A percentile compares a stretch with the other conserved stretches of the same genome.
phyloP scores from a whole-genome alignment of 139 green algal genomes.

The Coccomyxa sp. region DNA sequence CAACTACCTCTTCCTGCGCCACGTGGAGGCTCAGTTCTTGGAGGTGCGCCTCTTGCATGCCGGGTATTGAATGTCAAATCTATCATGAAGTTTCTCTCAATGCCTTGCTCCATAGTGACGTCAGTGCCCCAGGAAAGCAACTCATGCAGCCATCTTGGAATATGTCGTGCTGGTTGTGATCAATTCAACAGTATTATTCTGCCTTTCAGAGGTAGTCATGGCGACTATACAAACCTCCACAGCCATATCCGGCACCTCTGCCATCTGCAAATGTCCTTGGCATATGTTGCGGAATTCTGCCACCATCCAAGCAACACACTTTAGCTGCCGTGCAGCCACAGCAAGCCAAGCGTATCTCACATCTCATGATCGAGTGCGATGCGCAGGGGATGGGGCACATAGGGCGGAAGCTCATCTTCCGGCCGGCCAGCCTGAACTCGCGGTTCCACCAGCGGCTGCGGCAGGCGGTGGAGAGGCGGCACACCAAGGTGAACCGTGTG shows the following conservation, averaged over 20 bases:
- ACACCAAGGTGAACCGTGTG: constrained; percentile 28
- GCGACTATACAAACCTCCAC: too few species aligned
- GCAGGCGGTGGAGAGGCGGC: constrained; percentile 32
- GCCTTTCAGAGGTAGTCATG: too few species aligned
- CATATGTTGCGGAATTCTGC: neutral
- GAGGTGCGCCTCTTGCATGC: constrained; percentile 8
- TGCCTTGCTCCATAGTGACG: neutral
- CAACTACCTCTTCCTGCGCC: constrained; percentile 52
- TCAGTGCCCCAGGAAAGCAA: neutral
- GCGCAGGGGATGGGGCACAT: constrained; percentile 68
- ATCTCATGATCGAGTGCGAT: neutral
- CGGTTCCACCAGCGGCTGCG: constrained; percentile 57
- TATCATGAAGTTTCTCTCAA: neutral
- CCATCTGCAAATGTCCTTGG: neutral
- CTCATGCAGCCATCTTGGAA: too few species aligned
- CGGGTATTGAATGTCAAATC: neutral
- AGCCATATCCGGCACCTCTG: too few species aligned
- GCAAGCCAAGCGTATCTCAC: neutral
- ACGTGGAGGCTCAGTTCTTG: constrained; percentile 1
- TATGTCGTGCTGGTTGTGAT: too few species aligned
- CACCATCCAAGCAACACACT: neutral
- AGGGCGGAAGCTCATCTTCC: constrained; percentile 51
- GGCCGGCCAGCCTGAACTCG: constrained; percentile 55
- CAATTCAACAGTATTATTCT: too few species aligned
- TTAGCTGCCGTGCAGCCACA: neutral